Evolutionary conservation across 2,329 filamentous ascomycete species (phyloP).

Genomic region (Drechslerella dactyloides): DNA sequence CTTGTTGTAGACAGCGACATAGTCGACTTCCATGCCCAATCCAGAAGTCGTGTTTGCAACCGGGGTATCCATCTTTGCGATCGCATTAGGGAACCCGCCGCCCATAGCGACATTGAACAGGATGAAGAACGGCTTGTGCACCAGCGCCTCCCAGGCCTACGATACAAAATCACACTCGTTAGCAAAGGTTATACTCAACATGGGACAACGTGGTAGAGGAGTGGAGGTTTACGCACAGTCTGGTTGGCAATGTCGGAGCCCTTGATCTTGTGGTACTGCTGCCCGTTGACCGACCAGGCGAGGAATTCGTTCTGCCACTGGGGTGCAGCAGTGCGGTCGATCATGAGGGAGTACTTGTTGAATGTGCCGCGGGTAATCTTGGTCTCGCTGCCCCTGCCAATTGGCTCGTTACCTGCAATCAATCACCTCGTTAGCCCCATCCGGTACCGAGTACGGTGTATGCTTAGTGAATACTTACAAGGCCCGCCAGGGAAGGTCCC

Average conservation of each 20-base stretch:
- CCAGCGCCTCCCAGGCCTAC: slow-evolving; percentile 56
- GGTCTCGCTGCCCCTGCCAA: slow-evolving; percentile 9
- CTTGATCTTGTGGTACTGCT: slow-evolving; percentile 54
- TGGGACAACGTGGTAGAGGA: neutral
- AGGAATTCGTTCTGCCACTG: slow-evolving; percentile 56
- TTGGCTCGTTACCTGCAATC: slow-evolving; percentile 20
- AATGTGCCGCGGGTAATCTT: slow-evolving; percentile 55
- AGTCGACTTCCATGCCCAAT: slow-evolving; percentile 58
- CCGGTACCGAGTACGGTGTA: too few relatives aligned
- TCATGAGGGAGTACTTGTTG: slow-evolving; percentile 57
- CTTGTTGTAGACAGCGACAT: slow-evolving; percentile 58
- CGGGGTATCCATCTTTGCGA: slow-evolving; percentile 57
- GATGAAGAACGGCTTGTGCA: slow-evolving; percentile 57
- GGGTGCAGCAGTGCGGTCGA: slow-evolving; percentile 56
- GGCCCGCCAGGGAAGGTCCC: slow-evolving; percentile 56
- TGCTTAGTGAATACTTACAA: slow-evolving; percentile 56
- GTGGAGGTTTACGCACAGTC: slow-evolving; percentile 12
- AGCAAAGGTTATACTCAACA: neutral
- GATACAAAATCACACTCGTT: neutral
- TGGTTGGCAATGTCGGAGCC: slow-evolving; percentile 55
- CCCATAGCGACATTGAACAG: slow-evolving; percentile 60
- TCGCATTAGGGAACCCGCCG: slow-evolving; percentile 58
- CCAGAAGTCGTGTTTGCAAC: slow-evolving; percentile 57
- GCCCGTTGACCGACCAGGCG: slow-evolving; percentile 58
- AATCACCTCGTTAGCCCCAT: slow-evolving; percentile 29